phyloP scores from a whole-genome alignment of 129 eudicot genomes.

The Artemisia tridentata region DNA sequence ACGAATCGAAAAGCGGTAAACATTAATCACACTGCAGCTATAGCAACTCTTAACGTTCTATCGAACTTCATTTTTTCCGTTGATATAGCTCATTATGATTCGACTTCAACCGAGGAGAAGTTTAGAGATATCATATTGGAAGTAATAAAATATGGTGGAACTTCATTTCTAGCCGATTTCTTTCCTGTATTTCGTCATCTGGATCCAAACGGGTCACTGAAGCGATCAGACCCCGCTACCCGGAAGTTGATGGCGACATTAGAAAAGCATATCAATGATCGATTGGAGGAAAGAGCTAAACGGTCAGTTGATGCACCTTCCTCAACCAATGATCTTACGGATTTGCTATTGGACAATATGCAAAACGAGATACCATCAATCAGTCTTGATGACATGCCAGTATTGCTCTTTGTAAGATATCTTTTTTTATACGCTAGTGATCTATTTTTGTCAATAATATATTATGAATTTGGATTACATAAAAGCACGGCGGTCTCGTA shows the following conservation, averaged over 20 bases:
- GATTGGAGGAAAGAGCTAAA: constrained; percentile 13
- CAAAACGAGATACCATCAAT: constrained; percentile 14
- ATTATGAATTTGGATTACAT: too few relatives aligned
- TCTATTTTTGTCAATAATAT: too few relatives aligned
- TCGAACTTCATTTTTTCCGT: constrained; percentile 35
- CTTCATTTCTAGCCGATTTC: constrained; percentile 26
- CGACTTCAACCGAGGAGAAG: constrained; percentile 1
- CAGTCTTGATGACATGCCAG: constrained; percentile 15
- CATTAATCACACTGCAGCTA: constrained; percentile 23
- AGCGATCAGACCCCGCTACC: not conserved
- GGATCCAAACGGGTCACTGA: constrained; percentile 25
- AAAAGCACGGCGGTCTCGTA: too few relatives aligned
- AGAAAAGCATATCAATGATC: constrained; percentile 10
- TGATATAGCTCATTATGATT: too few relatives aligned
- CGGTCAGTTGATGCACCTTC: not conserved
- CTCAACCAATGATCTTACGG: constrained; percentile 29
- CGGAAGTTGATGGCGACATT: constrained; percentile 26
- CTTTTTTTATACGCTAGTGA: too few relatives aligned
- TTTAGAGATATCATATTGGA: constrained; percentile 21
- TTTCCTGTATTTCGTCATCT: constrained; percentile 27
- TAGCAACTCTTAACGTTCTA: constrained; percentile 30
- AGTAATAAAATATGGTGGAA: constrained; percentile 28
- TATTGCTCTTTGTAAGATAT: constrained; percentile 29
- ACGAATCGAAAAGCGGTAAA: not conserved
- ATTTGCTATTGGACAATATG: constrained; percentile 21